Base-by-base conservation (phyloP, 1,284 basidiomycete genomes). In the Cutaneotrichosporon cavernicola region DNA sequence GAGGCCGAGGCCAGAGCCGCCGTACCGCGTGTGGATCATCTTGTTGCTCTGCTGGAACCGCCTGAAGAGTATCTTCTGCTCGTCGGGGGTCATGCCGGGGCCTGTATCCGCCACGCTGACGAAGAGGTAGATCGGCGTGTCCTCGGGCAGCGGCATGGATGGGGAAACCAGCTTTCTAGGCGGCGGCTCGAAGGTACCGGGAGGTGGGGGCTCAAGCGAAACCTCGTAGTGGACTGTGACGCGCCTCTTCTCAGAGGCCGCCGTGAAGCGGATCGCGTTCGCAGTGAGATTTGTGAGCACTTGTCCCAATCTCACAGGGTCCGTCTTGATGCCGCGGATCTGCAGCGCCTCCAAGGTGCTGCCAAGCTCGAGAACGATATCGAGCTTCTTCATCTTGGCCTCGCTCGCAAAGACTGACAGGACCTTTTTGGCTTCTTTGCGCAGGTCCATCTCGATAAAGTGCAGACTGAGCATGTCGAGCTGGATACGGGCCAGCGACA, bases 401-500 rank as follows among this genome's bases (percentile, higher is more conserved):
- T 80, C 79, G 16, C 62, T 66, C 0, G 74, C 59, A 56, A 79
- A 79, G n/a, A 77, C 72, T 10, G 70, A 69, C 11, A 73, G 50
- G 22, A 74, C 71, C 63, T 79, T 80, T 14, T 71, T 68, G 4
- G 77, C 76, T 61, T 81, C 79, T 26, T 70, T 70, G n/a, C 70
- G 61, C 26, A 82, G 59, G 56, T 80, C 73, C 60, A 75, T 80
- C 57, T 80, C 78, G 55, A 81, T 72, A 21, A 74, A 70, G 69
- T 75, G 71, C 4, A 79, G 46, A 30, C 50, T 65, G 34, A 77
- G 69, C 73, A 75, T 73, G 61, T 74, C 73, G n/a, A 82, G 76
- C 62, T 82, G 81, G 32, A 82, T 77, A 11, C 80, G 69, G 0
- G 80, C 80, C 1, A 82, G 68, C 0, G 79, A 80, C 5, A 81